Evolutionary conservation across 2,329 filamentous ascomycete species (phyloP), one percentile per base, ranked within the genome.

Genomic region (Shiraia sp.): DNA sequence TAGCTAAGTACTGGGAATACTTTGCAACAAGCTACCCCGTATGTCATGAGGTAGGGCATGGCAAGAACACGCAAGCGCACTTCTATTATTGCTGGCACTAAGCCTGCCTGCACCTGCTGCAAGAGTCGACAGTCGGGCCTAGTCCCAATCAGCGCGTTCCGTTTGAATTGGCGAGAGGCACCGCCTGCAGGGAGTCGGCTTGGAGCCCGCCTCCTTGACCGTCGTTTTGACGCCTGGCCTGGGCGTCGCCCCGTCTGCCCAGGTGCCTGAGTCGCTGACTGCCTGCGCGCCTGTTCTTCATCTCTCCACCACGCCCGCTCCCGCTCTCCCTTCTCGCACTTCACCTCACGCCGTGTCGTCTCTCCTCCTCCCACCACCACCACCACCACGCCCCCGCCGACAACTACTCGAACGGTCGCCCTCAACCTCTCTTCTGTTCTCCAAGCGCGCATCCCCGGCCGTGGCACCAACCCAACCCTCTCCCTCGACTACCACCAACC

Each of bases 401-500:
- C 67, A 67, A 69, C 57, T n/a, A 42, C 47, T 62, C 63, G 57
- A 66, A 59, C 61, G 65, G 66, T 47, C 53, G 51, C 49, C 53
- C 54, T 41, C 44, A 44, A 41, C 52, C 44, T 40, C 42, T 52
- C 56, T 61, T 63, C 62, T 64, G 65, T 61, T 54, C 55, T 55
- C 48, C 52, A 47, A 49, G n/a, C n/a, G n/a, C n/a, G n/a, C n/a
- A n/a, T n/a, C n/a, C n/a, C 59, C 62, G 59, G 56, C 64, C 58
- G 61, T 63, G 65, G 56, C 55, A 55, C 29, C 41, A n/a, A n/a
- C 54, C 42, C 52, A 51, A 56, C 51, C 48, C 46, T 42, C 34
- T 40, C 49, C 32, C 46, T 37, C 42, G 29, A 44, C 57, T 49
- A 41, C 47, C 42, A 49, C 40, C 53, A 40, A 25, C 37, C 52